These are phyloP conservation scores for Coemansia sp. DNA, from an alignment of 192 early-diverging fungal species.

Conservation along the genomic window DNA sequence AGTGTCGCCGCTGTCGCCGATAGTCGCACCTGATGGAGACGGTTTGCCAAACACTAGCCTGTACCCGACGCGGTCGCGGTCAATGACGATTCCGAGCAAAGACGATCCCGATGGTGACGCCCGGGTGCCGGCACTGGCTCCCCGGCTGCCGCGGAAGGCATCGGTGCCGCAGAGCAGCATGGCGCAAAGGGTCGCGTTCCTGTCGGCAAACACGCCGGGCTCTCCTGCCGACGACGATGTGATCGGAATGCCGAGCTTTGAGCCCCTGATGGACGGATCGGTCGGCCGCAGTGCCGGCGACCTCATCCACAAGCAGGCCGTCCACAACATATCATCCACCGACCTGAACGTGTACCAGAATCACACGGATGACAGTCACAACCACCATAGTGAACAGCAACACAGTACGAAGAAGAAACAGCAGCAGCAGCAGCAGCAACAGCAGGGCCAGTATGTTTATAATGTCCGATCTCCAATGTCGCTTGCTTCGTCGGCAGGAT, in stretches of 20 bases:
- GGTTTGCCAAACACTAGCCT: neutral
- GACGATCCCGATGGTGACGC: neutral
- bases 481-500: conserved; percentile 1
- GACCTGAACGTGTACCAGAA: neutral
- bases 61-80: conserved; percentile 33
- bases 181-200: conserved; percentile 3
- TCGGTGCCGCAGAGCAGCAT: conserved; percentile 9
- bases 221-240: conserved; percentile 15
- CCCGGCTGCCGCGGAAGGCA: conserved; percentile 14
- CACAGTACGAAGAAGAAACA: neutral
- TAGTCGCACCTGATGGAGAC: neutral
- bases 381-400: neutral
- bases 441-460: neutral
- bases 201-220: conserved; percentile 10
- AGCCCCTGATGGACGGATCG: conserved; percentile 12
- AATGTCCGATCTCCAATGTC: neutral
- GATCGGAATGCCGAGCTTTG: conserved; percentile 30
- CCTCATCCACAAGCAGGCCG: conserved; percentile 41
- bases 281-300: conserved; percentile 29
- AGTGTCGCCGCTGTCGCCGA: neutral
- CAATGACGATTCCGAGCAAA: conserved; percentile 37
- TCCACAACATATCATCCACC: conserved; percentile 30
- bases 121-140: neutral
- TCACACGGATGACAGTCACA: neutral
- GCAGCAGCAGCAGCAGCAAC: neutral